Evolutionary conservation across 2,329 filamentous ascomycete species (phyloP), one percentile per base, ranked within the genome.

Genomic region (Fusarium musae): DNA sequence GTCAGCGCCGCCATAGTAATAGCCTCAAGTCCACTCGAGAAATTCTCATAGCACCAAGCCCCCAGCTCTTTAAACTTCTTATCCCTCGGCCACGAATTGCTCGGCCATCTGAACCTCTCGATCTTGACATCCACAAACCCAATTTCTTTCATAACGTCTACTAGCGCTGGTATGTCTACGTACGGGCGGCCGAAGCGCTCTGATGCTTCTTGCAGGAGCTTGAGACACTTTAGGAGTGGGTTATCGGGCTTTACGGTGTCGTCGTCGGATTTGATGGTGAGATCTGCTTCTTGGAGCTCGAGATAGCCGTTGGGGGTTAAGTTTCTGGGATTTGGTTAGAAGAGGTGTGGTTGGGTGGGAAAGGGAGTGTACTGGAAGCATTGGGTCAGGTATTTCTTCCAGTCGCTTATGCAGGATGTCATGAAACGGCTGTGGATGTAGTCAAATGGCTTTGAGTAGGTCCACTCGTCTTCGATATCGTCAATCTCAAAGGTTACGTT

Each of bases 371-470:
- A 54, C 50, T n/a, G 23, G 34, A 28, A 54, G 23, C 50, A 54
- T 54, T 54, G 34, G 7, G 34, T 54, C 5, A 54, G 50, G 32
- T 54, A 54, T 54, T 54, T 54, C 13, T 39, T 39, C 50, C 50
- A 54, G 19, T 54, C 32, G 23, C 19, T n/a, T 21, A 54, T 54
- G 13, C 34, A 40, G 3, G 50, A 54, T 13, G 50, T 54, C 50
- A 54, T 40, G 23, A 54, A 54, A 10, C 50, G 50, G 50, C 50
- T 40, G 50, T 54, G 50, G 19, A 54, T 54, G 19, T 54, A 54
- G 19, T 54, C 50, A 40, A 54, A 54, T 30, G 15, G 34, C 23
- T 40, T 54, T 9, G 50, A 54, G 50, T 40, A 54, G 10, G 50
- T 54, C 50, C 50, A 54, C 34, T 54, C 34, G 17, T 54, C 50